Conservation (phyloP, 768 basidiomycete genomes). For the Russula emetica region DNA sequence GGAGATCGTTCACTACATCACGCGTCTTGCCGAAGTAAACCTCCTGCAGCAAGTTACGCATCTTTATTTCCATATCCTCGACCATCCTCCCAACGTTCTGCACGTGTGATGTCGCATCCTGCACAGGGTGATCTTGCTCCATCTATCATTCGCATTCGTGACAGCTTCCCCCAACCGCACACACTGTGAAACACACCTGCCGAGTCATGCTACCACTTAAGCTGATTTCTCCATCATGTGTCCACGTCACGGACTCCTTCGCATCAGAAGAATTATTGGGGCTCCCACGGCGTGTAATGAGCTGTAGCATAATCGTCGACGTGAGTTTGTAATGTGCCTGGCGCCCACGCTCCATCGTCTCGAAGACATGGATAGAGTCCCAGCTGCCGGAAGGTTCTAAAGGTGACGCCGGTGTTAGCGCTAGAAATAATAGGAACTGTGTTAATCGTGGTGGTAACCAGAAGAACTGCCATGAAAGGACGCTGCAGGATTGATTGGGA, state of each 20-base stretch:
- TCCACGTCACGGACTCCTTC: constrained; percentile 42
- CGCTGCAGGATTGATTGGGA: too few relatives aligned
- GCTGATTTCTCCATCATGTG: constrained; percentile 69
- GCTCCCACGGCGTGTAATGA: constrained; percentile 49
- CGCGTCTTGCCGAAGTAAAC: constrained; percentile 97
- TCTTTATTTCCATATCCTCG: constrained; percentile 99
- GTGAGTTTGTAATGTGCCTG: constrained; percentile 97
- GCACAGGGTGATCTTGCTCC: constrained; percentile 82
- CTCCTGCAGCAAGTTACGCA: constrained; percentile 92
- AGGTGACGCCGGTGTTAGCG: constrained; percentile 50
- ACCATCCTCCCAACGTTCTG: constrained; percentile 93
- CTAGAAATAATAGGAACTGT: constrained; percentile 36
- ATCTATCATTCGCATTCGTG: constrained; percentile 44
- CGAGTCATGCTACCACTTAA: constrained; percentile 97
- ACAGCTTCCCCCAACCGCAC: neutral
- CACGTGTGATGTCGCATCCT: constrained; percentile 80
- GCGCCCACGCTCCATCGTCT: constrained; percentile 85
- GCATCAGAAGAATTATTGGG: constrained; percentile 33
- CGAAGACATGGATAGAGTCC: constrained; percentile 99
- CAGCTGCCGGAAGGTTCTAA: constrained; percentile 80
- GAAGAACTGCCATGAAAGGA: neutral
- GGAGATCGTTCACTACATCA: constrained; percentile 89
- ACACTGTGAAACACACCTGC: constrained; percentile 52
- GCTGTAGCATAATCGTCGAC: constrained; percentile 93
- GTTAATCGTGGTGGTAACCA: neutral